Evolutionary conservation across 306 rosid species (phyloP).

Genomic region (Cucurbita ficifolia): DNA sequence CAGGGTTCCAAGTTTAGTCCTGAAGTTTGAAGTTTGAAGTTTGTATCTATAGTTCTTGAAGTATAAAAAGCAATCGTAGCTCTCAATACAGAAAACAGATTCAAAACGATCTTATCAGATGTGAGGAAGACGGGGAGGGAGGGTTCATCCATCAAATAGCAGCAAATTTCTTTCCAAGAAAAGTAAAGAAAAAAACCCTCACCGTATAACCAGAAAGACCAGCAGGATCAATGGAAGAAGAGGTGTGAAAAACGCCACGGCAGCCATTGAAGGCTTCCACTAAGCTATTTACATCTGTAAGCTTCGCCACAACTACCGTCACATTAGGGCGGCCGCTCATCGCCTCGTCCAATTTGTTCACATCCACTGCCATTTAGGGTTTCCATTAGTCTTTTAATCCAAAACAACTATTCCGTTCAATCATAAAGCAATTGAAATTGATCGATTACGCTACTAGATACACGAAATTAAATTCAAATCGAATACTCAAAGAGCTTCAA

Average conservation of each 20-base stretch:
- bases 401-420: not conserved
- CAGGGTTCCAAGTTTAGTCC: too few relatives aligned
- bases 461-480: not conserved
- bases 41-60: too few relatives aligned
- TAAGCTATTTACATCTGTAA: slow-evolving; percentile 35
- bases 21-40: too few relatives aligned
- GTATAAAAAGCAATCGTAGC: not conserved
- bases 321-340: slow-evolving; percentile 2
- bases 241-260: slow-evolving; percentile 75
- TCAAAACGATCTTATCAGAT: not conserved
- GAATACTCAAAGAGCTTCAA: not conserved
- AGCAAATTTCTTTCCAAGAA: not conserved
- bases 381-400: not conserved
- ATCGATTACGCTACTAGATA: not conserved
- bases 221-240: slow-evolving; percentile 67
- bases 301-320: slow-evolving; percentile 31
- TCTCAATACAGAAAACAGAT: not conserved
- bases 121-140: not conserved
- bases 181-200: not conserved
- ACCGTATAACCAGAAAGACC: slow-evolving; percentile 93
- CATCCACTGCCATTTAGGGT: slow-evolving; percentile 39
- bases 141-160: not conserved
- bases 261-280: slow-evolving; percentile 58
- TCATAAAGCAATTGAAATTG: not conserved
- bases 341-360: slow-evolving; percentile 44